Evolutionary conservation across 441 rosid genomes (phyloP), one percentile per base, ranked within the genome.

Genomic region (Adansonia grandidieri): DNA sequence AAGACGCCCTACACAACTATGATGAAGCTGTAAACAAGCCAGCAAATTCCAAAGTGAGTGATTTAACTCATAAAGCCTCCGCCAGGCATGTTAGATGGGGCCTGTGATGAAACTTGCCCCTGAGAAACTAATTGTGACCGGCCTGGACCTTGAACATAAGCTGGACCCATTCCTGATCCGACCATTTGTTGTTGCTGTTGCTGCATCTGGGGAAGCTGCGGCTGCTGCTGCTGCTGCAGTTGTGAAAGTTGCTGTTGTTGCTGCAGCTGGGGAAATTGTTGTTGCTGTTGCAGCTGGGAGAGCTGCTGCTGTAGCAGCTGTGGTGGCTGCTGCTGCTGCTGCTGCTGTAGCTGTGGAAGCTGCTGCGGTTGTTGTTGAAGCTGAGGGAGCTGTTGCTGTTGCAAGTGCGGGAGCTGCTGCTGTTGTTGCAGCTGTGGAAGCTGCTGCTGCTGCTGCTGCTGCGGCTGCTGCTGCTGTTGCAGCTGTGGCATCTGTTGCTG

Each of bases 161-260:
- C 82, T 84, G 89, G 92, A 81, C 90, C 90, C 90, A 94, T 89
- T 79, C 89, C 93, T 10, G 91, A 79, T 60, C 98, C 98, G 44
- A 87, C 94, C 90, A 93, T 87, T 86, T 88, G 94, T 67, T 94
- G 98, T 66, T 85, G 91, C 82, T 79, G 71, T 42, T 78, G 80
- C 53, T 62, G 80, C 9, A 51, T 81, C 19, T 77, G 82, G 32
- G 77, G 83, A 50, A 69, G 58, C 42, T 80, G 86, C 9, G 79
- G 74, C 5, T 65, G 68, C 61, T 79, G 87, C 22, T 72, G 81
- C 6, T 77, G 85, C 14, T 74, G 82, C 56, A 67, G 67, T n/a
- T 73, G 84, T 4, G 67, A 70, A 3, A 75, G 73, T 15, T 81
- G 88, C 45, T 79, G 84, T 20, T 79, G 84, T 7, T 77, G 82